Percentiles rank a stretch among this genome's conserved stretches.
Conservation (phyloP, 257 asterid genomes). For the Phtheirospermum japonicum region DNA sequence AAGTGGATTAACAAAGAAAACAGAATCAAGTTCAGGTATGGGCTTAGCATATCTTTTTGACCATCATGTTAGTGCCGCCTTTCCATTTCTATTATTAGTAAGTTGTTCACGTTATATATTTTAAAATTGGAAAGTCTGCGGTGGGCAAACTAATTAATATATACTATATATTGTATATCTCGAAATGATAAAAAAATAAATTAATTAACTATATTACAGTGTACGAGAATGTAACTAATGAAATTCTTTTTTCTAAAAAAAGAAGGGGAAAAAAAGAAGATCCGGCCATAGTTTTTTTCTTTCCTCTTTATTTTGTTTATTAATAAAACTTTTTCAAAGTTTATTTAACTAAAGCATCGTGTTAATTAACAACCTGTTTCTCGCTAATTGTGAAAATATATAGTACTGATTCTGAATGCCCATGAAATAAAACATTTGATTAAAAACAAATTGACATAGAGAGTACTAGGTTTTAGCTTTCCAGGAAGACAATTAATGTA, state of each 20-base stretch:
- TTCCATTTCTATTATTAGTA: constrained; percentile 51
- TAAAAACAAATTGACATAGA: constrained; percentile 34
- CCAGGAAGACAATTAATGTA: constrained; percentile 29
- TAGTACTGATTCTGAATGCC: constrained; percentile 27
- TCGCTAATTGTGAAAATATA: not conserved
- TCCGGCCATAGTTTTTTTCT: too few relatives aligned
- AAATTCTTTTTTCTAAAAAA: too few relatives aligned
- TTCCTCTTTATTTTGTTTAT: not conserved
- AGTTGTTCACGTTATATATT: constrained; percentile 20
- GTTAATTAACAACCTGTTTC: not conserved
- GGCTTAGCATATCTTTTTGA: constrained; percentile 42
- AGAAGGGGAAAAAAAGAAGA: too few relatives aligned
- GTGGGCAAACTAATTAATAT: not conserved
- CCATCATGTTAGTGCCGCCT: constrained; percentile 50
- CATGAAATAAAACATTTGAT: too few relatives aligned
- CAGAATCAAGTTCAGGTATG: constrained; percentile 50
- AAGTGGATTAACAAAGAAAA: constrained; percentile 27
- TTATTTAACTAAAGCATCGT: not conserved
- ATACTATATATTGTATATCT: not conserved
- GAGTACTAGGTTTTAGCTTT: constrained; percentile 47
- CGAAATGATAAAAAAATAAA: too few relatives aligned
- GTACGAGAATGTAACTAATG: too few relatives aligned
- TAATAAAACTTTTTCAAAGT: not conserved
- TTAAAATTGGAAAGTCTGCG: constrained; percentile 9
- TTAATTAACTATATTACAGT: too few relatives aligned